Evolutionary conservation across 1,139 yeast genomes (phyloP).

Genomic region (Blastobotrys capitulatus): DNA sequence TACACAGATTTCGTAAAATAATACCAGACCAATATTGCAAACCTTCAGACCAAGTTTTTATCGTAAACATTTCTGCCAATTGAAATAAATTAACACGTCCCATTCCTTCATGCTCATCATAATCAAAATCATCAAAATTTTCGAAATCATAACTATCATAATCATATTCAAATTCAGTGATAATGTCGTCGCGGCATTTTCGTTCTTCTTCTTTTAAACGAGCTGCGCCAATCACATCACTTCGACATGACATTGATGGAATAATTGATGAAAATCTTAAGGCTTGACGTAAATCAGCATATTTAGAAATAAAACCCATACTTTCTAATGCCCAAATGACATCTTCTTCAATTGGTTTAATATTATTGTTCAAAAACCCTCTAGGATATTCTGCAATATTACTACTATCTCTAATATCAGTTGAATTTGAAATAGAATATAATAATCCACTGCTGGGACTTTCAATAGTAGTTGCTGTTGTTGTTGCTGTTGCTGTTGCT

Average conservation of each 20-base stretch:
- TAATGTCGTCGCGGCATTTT: not conserved
- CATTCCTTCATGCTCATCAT: not conserved
- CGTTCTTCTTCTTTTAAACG: not conserved
- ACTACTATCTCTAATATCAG: not conserved
- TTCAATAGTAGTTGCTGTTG: not conserved
- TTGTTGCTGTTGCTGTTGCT: not conserved
- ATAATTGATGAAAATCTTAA: constrained; percentile 66
- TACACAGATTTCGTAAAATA: constrained; percentile 90
- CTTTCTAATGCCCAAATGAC: constrained; percentile 90
- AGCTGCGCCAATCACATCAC: constrained; percentile 1
- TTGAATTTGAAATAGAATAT: not conserved
- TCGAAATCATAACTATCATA: constrained; percentile 55
- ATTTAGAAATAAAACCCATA: constrained; percentile 87
- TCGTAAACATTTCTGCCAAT: constrained; percentile 85
- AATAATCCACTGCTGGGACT: not conserved
- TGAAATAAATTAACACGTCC: constrained; percentile 68
- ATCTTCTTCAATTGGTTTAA: constrained; percentile 87
- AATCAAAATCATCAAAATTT: constrained; percentile 2
- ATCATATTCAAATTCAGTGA: constrained; percentile 29
- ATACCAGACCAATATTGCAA: constrained; percentile 97
- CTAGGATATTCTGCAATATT: constrained; percentile 3
- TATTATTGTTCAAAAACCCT: constrained; percentile 51
- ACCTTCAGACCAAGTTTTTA: constrained; percentile 60
- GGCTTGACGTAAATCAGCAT: constrained; percentile 68
- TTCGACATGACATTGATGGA: constrained; percentile 38